Percentiles rank a stretch among this genome's conserved stretches.
Evolutionary conservation across 2,329 filamentous ascomycete genomes (phyloP).

Genomic region (Sporothrix pallida): DNA sequence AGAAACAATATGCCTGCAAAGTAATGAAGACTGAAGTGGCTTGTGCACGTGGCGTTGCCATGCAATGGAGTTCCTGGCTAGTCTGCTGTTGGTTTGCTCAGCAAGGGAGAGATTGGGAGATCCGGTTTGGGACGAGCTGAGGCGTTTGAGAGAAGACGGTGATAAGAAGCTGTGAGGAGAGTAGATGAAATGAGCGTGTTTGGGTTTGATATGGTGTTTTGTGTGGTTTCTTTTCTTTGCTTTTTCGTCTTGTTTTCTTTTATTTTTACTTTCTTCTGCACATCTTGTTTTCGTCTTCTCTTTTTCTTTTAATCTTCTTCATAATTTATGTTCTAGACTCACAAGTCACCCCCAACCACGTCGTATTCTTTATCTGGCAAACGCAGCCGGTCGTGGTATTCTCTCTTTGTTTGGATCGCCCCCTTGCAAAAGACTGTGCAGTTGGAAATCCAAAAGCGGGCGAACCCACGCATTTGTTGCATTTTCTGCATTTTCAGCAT

Average conservation of each 20-base stretch:
- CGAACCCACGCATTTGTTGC: neutral
- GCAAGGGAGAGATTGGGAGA: neutral
- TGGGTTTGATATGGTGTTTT: too few relatives aligned
- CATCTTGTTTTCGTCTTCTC: neutral
- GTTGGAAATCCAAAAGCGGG: slow-evolving; percentile 15
- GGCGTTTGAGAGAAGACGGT: too few relatives aligned
- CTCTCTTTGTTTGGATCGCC: neutral
- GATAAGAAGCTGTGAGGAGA: too few relatives aligned
- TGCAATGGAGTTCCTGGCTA: neutral
- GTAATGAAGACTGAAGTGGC: neutral
- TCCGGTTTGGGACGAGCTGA: neutral
- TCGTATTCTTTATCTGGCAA: slow-evolving; percentile 1
- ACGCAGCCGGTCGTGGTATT: neutral
- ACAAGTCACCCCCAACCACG: neutral
- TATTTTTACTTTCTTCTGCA: neutral
- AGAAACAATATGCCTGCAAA: slow-evolving; percentile 1
- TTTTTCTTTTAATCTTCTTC: neutral
- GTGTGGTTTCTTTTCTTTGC: neutral
- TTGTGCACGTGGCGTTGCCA: slow-evolving; percentile 12
- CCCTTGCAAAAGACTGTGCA: neutral
- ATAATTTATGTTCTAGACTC: neutral
- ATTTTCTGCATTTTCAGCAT: neutral
- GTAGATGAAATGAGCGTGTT: too few relatives aligned
- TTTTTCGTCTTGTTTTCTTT: neutral
- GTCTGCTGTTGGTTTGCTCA: neutral